A percentile compares a stretch with the other conserved stretches of the same genome.
Conservation (phyloP, 768 basidiomycete species). For the Panus rudis region DNA sequence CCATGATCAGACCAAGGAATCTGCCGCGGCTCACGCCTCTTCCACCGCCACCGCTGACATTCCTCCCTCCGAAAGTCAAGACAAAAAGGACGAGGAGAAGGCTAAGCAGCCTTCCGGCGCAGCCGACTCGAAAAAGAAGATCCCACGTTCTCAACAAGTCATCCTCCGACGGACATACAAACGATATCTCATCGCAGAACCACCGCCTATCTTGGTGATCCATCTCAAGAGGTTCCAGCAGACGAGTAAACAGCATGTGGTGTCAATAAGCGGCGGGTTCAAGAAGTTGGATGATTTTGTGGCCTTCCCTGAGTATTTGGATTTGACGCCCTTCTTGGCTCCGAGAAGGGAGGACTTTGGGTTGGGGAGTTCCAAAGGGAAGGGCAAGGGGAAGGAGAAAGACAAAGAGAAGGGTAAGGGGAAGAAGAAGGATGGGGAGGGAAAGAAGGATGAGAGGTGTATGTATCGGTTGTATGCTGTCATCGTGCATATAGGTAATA, state of each 20-base stretch:
- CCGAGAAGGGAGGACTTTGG: conserved; percentile 71
- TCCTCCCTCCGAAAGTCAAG: background rate
- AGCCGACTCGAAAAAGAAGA: conserved; percentile 7
- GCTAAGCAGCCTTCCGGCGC: no score
- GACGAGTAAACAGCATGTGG: conserved; percentile 51
- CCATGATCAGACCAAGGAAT: background rate
- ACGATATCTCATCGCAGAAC: conserved; percentile 82
- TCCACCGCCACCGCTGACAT: background rate
- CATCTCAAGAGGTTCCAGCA: conserved; percentile 96
- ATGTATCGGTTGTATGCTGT: conserved; percentile 74
- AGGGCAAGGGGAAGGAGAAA: conserved; percentile 12
- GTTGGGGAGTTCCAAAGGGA: conserved; percentile 30
- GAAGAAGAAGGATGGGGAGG: conserved; percentile 12
- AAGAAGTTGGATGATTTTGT: conserved; percentile 92
- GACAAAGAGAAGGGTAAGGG: conserved; percentile 19
- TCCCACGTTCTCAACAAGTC: conserved; percentile 47
- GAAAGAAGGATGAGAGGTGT: conserved; percentile 31
- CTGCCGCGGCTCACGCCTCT: background rate
- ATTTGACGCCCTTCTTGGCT: conserved; percentile 80
- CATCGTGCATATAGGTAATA: conserved; percentile 81
- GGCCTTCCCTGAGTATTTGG: conserved; percentile 81
- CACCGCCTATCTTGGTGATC: conserved; percentile 84
- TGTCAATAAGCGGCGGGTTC: conserved; percentile 64
- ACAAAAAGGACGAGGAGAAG: background rate
- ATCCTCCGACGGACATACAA: conserved; percentile 85